Conservation (phyloP, 345 rosid genomes). For the Laguncularia racemosa region DNA sequence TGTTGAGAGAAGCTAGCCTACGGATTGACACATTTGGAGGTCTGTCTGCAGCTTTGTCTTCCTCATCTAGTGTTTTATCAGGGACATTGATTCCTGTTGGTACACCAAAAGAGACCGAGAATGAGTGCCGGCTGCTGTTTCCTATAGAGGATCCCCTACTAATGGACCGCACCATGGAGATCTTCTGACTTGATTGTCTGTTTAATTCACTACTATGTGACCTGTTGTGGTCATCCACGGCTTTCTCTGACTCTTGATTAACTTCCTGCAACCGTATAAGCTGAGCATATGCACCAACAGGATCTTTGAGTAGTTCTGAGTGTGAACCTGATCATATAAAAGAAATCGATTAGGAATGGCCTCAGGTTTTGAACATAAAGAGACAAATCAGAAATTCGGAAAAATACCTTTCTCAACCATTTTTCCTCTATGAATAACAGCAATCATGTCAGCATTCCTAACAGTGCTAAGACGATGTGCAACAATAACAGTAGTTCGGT, state of each 20-base stretch:
- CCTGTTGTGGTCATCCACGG: slow-evolving; percentile 27
- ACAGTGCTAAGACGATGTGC: slow-evolving; percentile 38
- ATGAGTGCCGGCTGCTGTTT: slow-evolving; percentile 47
- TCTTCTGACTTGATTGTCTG: slow-evolving; percentile 35
- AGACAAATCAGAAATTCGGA: neutral
- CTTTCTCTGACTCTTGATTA: slow-evolving; percentile 30
- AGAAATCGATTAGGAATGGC: neutral
- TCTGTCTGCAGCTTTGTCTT: slow-evolving; percentile 14
- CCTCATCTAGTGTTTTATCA: slow-evolving; percentile 12
- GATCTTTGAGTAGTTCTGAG: slow-evolving; percentile 52
- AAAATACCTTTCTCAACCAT: slow-evolving; percentile 34
- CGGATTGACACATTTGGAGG: slow-evolving; percentile 34
- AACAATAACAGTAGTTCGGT: slow-evolving; percentile 31
- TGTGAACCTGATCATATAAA: slow-evolving; percentile 46
- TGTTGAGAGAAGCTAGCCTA: slow-evolving; percentile 65
- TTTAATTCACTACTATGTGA: slow-evolving; percentile 26
- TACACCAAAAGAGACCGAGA: slow-evolving; percentile 49
- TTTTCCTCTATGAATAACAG: slow-evolving; percentile 30
- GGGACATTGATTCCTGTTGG: slow-evolving; percentile 39
- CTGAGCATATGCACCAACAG: slow-evolving; percentile 82
- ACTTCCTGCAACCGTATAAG: slow-evolving; percentile 70
- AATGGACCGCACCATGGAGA: slow-evolving; percentile 31
- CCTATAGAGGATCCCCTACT: slow-evolving; percentile 61
- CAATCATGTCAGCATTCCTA: slow-evolving; percentile 25
- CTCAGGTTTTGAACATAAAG: neutral